phyloP scores from a whole-genome alignment of 1,284 basidiomycete genomes.

The Phenoliferia sp. region DNA sequence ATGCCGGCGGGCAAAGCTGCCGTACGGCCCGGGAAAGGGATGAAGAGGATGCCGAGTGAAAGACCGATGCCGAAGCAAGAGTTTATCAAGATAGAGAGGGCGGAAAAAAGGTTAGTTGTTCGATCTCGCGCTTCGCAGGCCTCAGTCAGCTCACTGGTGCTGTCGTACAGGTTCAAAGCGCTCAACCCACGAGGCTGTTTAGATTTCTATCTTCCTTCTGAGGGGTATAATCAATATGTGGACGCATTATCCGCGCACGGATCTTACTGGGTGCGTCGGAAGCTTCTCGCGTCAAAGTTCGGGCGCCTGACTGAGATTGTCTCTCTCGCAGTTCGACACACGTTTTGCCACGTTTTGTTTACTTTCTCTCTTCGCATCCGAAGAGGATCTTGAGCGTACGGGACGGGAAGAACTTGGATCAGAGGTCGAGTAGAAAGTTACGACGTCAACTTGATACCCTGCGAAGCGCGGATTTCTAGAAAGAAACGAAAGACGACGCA shows the following conservation, averaged over 20 bases:
- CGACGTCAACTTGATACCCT: too few relatives aligned
- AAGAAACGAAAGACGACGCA: too few relatives aligned
- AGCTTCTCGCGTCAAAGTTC: neutral
- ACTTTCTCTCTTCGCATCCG: conserved; percentile 20
- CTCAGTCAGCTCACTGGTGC: neutral
- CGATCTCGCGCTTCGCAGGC: neutral
- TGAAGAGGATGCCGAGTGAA: conserved; percentile 28
- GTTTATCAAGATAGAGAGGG: conserved; percentile 21
- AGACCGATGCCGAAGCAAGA: conserved; percentile 12
- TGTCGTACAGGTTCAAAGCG: conserved; percentile 10
- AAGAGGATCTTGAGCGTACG: conserved; percentile 17
- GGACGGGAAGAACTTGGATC: conserved; percentile 25
- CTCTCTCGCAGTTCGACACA: conserved; percentile 7
- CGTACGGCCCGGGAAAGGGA: neutral
- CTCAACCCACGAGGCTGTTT: conserved; percentile 19
- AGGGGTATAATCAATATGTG: conserved; percentile 13
- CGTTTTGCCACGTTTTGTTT: conserved; percentile 24
- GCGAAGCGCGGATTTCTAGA: too few relatives aligned
- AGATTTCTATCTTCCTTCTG: conserved; percentile 23
- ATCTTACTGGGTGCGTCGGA: conserved; percentile 20
- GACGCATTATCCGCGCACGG: conserved; percentile 20
- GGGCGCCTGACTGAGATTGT: neutral
- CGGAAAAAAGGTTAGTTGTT: conserved; percentile 21
- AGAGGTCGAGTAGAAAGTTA: conserved; percentile 10
- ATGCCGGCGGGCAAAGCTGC: neutral